These are phyloP conservation scores for Boeremia lycopersici DNA, from an alignment of 2,329 filamentous ascomycete genomes.

Conservation along the genomic window DNA sequence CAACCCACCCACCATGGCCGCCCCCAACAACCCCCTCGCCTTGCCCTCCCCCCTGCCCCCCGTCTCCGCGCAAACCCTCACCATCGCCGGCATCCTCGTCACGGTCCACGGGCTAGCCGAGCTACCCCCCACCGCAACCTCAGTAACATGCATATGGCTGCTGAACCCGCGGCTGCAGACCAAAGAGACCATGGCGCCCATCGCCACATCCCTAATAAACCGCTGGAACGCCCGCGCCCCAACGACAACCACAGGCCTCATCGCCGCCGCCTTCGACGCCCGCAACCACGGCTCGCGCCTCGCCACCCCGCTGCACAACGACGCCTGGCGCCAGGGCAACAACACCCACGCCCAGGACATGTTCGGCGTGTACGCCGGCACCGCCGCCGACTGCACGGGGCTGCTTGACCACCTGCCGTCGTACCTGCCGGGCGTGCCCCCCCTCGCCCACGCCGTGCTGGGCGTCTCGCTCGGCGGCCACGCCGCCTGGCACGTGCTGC, in stretches of 20 bases:
- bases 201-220: conserved; percentile 72
- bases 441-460: conserved; percentile 70
- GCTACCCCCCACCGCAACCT: conserved; percentile 60
- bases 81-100: conserved; percentile 78
- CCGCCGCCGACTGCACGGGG: conserved; percentile 73
- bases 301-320: conserved; percentile 71
- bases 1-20: conserved; percentile 31
- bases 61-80: conserved; percentile 69
- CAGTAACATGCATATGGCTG: conserved; percentile 85
- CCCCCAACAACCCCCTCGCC: conserved; percentile 45
- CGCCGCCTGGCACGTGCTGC: conserved; percentile 80
- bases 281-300: conserved; percentile 84
- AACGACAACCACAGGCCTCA: too few relatives aligned
- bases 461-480: conserved; percentile 90
- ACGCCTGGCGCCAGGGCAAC: conserved; percentile 81
- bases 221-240: conserved; percentile 65
- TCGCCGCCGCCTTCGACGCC: conserved; percentile 88
- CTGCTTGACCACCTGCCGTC: conserved; percentile 79
- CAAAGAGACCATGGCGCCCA: conserved; percentile 74
- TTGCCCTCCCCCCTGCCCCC: conserved; percentile 35
- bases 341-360: conserved; percentile 86
- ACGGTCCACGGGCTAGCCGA: conserved; percentile 83
- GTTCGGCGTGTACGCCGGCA: conserved; percentile 77
- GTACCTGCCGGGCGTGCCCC: conserved; percentile 67
- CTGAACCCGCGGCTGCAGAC: conserved; percentile 78